Evolutionary conservation across 2,329 filamentous ascomycete species (phyloP).

Genomic region (Fusarium beomiforme): DNA sequence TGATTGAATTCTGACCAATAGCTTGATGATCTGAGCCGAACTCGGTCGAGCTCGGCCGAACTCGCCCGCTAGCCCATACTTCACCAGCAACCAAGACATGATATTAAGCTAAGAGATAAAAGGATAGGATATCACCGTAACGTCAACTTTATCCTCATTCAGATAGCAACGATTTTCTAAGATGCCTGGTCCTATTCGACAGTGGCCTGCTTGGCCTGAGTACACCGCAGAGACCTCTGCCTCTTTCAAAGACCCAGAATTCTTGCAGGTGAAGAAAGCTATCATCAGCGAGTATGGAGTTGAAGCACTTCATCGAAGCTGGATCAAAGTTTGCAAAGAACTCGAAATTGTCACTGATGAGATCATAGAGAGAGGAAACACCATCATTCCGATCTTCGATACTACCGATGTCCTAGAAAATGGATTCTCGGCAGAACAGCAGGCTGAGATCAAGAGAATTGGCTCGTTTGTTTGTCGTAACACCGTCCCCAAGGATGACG

Average conservation of each 20-base stretch:
- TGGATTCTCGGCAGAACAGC: background rate
- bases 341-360: background rate
- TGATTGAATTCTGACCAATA: background rate
- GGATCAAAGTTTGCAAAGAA: background rate
- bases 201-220: background rate
- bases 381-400: background rate
- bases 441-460: background rate
- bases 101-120: background rate
- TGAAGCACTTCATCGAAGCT: background rate
- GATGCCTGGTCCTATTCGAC: background rate
- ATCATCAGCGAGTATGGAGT: background rate
- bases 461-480: background rate
- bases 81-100: background rate
- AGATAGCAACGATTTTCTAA: background rate
- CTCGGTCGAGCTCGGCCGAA: constrained; percentile 1
- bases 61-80: background rate
- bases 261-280: background rate
- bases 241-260: background rate
- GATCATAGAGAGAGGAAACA: background rate
- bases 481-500: background rate
- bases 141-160: background rate
- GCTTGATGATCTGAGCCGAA: background rate
- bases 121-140: background rate
- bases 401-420: background rate
- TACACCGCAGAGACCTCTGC: background rate